A percentile compares a stretch with the other conserved stretches of the same genome.
phyloP scores from a whole-genome alignment of 768 basidiomycete species.

The Cystofilobasidium ferigula region DNA sequence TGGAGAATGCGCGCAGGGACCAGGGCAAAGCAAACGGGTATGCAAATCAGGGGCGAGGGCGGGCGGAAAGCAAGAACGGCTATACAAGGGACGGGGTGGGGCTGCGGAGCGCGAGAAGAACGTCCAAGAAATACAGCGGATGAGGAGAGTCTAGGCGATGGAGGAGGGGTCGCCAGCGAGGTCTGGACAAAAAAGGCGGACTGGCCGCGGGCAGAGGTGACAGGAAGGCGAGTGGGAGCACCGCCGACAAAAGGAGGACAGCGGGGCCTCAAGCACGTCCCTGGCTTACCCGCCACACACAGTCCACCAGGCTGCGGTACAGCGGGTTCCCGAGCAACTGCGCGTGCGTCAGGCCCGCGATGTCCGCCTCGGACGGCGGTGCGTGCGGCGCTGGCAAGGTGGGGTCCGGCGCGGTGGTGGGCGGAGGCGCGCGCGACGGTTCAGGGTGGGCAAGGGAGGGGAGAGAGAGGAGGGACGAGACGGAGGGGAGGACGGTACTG shows the following conservation, averaged over 20 bases:
- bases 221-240: no score
- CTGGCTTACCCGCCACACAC: background rate
- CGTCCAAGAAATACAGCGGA: no score
- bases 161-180: no score
- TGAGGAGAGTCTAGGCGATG: no score
- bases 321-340: background rate
- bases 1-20: no score
- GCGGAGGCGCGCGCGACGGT: background rate
- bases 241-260: background rate
- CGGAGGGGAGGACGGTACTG: background rate
- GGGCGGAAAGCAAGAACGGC: no score
- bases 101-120: no score
- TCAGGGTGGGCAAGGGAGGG: background rate
- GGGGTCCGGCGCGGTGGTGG: background rate
- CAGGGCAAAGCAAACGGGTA: no score
- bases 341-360: background rate
- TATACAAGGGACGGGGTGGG: no score
- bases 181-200: no score
- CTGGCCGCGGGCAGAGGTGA: no score
- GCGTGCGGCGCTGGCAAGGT: background rate
- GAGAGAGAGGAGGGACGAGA: background rate
- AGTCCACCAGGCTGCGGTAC: background rate
- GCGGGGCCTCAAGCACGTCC: background rate
- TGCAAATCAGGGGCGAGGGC: no score
- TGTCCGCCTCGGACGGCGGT: background rate